Evolutionary conservation across 169 alveolate genomes (phyloP), one percentile per base, ranked within the genome.

Genomic region (Eimeria sp.): DNA sequence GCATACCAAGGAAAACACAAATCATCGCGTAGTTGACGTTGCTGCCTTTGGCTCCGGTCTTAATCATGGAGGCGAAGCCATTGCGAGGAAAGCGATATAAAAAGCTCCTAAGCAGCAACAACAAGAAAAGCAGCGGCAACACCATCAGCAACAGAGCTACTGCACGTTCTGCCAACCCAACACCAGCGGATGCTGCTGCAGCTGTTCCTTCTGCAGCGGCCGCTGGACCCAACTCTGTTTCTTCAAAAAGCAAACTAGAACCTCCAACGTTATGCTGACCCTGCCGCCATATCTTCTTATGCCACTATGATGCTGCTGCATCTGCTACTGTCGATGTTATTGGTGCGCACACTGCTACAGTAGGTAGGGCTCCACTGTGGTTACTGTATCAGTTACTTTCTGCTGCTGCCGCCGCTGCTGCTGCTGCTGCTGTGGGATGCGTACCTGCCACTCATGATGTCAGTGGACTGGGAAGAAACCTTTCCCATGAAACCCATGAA

Each of bases 31-130:
- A 34, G 40, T 34, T 34, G 40, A 34, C 40, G 2, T 34, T 34
- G 40, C 40, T 34, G 40, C 40, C 40, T 34, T 95, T 95, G 54
- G 97, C 96, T 22, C 99, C 99, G 9, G 99, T 98, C 88, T 98
- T 97, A 72, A 99, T 99, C 99, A 99, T 99, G 78, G 99, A 97
- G 51, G 99, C 98, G 95, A 99, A 99, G 25, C 99, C 98, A 95
- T 99, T 99, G 67, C 97, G 97, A n/a, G 99, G 99, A 97, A 99
- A 99, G 0, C 86, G 95, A 70, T 92, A 92, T 10, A 92, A 57
- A 63, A 92, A 92, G 54, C 61, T 76, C 27, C 95, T 92, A 49
- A 78, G 43, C 82, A 70, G 82, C 82, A 70, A 49, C 82, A 70
- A 49, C 82, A 70, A 49, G 49, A 70, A 20, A 51, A 70, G 51